A percentile compares a stretch with the other conserved stretches of the same genome.
phyloP scores from a whole-genome alignment of 176 grass and related monocot genomes.

The Ampelocalamus luodianensis region DNA sequence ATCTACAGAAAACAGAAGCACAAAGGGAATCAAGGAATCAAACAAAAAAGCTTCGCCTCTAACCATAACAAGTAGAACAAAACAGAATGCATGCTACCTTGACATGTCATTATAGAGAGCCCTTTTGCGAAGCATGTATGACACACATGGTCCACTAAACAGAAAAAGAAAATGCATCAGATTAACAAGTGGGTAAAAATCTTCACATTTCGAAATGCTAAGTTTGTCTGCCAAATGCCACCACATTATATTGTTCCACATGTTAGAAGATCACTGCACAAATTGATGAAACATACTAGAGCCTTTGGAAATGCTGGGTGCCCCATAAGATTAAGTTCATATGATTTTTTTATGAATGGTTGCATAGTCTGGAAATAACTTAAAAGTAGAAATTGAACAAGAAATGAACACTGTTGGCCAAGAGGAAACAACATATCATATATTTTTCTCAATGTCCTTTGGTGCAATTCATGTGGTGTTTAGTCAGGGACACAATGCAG shows the following conservation, averaged over 20 bases:
- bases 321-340: not conserved
- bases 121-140: conserved; percentile 98
- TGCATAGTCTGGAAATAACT: not conserved
- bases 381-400: not conserved
- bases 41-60: not conserved
- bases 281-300: not conserved
- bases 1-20: conserved; percentile 48
- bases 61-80: conserved; percentile 23
- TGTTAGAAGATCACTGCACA: not conserved
- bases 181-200: conserved; percentile 28
- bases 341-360: not conserved
- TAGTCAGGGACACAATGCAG: not conserved
- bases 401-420: not conserved
- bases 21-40: not conserved
- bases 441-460: not conserved
- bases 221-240: not conserved
- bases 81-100: conserved; percentile 52
- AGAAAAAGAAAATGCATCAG: conserved; percentile 24
- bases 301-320: not conserved
- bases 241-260: conserved; percentile 27
- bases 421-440: not conserved
- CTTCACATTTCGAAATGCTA: not conserved
- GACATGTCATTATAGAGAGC: conserved; percentile 99
- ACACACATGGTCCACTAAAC: conserved; percentile 90
- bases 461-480: conserved; percentile 15